These are phyloP conservation scores for Vachellia collinsii DNA, from an alignment of 306 rosid species.

Conservation along the genomic window DNA sequence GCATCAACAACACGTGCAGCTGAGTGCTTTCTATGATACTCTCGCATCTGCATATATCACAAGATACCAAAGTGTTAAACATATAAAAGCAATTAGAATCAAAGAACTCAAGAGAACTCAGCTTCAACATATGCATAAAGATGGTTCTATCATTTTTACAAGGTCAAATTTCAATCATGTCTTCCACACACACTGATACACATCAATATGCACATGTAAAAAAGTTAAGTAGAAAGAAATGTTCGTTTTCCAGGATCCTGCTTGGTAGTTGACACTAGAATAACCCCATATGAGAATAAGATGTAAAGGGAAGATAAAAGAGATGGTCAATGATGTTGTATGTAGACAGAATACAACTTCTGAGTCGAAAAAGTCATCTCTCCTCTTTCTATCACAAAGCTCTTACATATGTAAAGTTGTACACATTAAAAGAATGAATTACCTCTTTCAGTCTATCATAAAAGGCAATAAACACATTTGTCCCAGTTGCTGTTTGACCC, in stretches of 20 bases:
- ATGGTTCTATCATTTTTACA: not conserved
- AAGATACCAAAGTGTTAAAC: conserved; percentile 22
- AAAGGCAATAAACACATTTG: conserved; percentile 90
- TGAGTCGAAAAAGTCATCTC: not conserved
- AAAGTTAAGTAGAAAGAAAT: not conserved
- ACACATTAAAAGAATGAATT: not conserved
- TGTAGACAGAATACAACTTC: not conserved
- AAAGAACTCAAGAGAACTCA: not conserved
- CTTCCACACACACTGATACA: not conserved
- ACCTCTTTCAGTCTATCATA: conserved; percentile 98
- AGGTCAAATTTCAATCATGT: not conserved
- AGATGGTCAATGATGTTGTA: not conserved
- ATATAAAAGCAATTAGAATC: not conserved
- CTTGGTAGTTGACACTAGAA: not conserved
- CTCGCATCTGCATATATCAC: conserved; percentile 74
- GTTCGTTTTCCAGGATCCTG: not conserved
- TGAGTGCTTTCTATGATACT: conserved; percentile 93
- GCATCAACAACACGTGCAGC: conserved; percentile 88
- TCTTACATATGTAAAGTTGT: not conserved
- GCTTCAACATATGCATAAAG: not conserved
- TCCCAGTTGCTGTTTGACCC: conserved; percentile 90
- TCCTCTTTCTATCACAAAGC: not conserved
- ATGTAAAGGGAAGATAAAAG: not conserved
- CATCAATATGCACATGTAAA: not conserved
- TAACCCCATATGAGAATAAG: not conserved